A percentile compares a stretch with the other conserved stretches of the same genome.
Conservation (phyloP, 176 grass and related monocot genomes). For the Cenchrus americanus region DNA sequence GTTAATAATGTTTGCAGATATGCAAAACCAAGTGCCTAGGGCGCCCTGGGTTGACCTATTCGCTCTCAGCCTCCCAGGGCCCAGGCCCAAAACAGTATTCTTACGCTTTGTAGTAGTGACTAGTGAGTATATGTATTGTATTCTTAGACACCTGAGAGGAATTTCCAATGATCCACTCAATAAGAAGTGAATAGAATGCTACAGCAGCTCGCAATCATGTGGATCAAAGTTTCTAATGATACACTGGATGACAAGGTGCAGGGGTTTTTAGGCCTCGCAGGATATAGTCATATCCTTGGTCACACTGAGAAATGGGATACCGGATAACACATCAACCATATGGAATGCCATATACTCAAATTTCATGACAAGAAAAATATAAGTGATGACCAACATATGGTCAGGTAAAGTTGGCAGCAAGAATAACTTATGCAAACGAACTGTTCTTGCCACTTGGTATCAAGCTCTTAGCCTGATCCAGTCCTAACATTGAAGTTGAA, state of each 20-base stretch:
- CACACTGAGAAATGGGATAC: background rate
- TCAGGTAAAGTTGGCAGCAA: background rate
- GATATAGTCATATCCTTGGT: background rate
- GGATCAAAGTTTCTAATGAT: background rate
- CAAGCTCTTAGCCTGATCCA: background rate
- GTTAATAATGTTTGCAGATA: background rate
- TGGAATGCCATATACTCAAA: background rate
- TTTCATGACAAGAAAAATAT: background rate
- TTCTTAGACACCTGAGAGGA: background rate
- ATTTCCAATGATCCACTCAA: background rate
- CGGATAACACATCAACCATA: background rate
- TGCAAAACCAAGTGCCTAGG: background rate
- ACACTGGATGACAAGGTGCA: background rate
- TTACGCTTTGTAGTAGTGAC: background rate
- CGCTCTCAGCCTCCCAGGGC: background rate
- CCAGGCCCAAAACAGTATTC: background rate
- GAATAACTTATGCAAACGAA: background rate
- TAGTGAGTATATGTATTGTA: background rate
- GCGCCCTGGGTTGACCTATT: background rate
- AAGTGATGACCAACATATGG: background rate
- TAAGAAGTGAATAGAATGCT: background rate
- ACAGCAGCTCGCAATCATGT: background rate
- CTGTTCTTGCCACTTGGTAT: background rate
- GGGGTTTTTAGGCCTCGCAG: background rate
- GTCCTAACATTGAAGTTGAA: conserved; percentile 12